Conservation (phyloP, 768 basidiomycete species). For the Dioszegia aurantiaca region DNA sequence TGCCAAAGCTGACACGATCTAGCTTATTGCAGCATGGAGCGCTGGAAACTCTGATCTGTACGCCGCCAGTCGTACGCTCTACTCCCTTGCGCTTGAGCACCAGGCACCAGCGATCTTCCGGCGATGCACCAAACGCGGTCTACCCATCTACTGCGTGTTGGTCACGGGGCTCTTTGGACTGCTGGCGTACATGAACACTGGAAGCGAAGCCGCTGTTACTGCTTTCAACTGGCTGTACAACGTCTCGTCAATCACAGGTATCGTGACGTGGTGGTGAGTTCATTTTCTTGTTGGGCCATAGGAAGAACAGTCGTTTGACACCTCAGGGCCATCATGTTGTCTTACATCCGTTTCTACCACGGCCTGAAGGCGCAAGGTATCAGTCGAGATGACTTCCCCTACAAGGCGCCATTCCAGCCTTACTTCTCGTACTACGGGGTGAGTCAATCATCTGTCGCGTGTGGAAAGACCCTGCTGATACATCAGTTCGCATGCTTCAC, state of each 20-base stretch:
- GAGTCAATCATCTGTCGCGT: neutral
- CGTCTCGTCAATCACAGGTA: constrained; percentile 50
- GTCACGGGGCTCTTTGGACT: constrained; percentile 38
- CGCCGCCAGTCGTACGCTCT: constrained; percentile 57
- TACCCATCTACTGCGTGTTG: constrained; percentile 44
- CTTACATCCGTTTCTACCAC: constrained; percentile 48
- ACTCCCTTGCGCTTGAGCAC: constrained; percentile 57
- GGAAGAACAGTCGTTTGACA: neutral
- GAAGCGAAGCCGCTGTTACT: constrained; percentile 33
- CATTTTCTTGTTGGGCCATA: neutral
- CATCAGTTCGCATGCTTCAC: constrained; percentile 45
- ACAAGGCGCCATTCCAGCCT: constrained; percentile 52
- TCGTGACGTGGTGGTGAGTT: constrained; percentile 50
- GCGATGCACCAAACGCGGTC: constrained; percentile 46
- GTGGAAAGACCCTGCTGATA: neutral
- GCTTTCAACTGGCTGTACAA: constrained; percentile 51
- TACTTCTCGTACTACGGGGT: constrained; percentile 45
- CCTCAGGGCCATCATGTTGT: constrained; percentile 36
- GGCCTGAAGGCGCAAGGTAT: constrained; percentile 51
- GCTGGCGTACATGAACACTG: constrained; percentile 45
- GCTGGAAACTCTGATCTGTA: constrained; percentile 54
- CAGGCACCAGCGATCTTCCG: constrained; percentile 55
- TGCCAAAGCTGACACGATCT: no score
- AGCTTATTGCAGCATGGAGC: constrained; percentile 51
- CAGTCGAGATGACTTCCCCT: constrained; percentile 48